These are phyloP conservation scores for Plasmodium coatneyi DNA, from an alignment of 169 alveolate genomes.

Conservation along the genomic window DNA sequence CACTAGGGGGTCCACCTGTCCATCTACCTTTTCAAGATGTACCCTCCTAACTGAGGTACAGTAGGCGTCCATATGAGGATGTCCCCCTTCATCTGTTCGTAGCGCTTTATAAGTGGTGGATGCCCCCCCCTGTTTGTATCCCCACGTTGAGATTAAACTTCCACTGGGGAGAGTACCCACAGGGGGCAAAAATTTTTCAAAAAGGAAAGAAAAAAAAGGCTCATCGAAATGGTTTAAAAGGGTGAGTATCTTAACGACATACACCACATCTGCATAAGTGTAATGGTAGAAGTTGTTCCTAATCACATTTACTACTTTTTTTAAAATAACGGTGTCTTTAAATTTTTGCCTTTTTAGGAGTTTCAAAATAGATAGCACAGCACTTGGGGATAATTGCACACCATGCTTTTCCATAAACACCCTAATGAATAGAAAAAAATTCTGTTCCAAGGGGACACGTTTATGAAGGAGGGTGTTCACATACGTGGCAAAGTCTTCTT, in stretches of 20 bases:
- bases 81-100: not conserved
- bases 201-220: slow-evolving; percentile 34
- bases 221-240: slow-evolving; percentile 38
- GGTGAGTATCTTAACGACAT: slow-evolving; percentile 21
- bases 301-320: not conserved
- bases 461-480: slow-evolving; percentile 18
- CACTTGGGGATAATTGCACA: not conserved
- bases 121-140: not conserved
- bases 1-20: not conserved
- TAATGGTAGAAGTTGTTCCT: slow-evolving; percentile 13
- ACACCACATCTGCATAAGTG: slow-evolving; percentile 25
- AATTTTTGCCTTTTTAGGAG: slow-evolving; percentile 25
- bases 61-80: not conserved
- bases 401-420: slow-evolving; percentile 3
- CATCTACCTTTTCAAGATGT: not conserved
- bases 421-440: slow-evolving; percentile 35
- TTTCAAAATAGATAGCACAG: slow-evolving; percentile 29
- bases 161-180: not conserved
- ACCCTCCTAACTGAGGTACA: not conserved
- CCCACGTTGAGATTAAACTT: not conserved
- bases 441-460: slow-evolving; percentile 3
- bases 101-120: not conserved
- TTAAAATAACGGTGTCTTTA: slow-evolving; percentile 22
- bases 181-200: slow-evolving; percentile 3
- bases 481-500: slow-evolving; percentile 11